phyloP scores from a whole-genome alignment of 345 rosid genomes.

The Gynandropsis gynandra region DNA sequence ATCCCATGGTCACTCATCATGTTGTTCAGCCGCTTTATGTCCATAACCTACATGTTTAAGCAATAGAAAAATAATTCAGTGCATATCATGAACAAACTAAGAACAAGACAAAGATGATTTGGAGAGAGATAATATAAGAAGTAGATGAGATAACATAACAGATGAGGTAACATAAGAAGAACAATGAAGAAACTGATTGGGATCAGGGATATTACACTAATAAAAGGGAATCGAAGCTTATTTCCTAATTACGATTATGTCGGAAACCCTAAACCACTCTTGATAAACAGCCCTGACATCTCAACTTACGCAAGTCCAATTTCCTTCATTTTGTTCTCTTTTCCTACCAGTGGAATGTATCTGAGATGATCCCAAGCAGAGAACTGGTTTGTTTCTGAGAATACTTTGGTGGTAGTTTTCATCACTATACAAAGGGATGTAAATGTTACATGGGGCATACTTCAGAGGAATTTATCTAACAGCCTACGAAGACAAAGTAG shows the following conservation, averaged over 20 bases:
- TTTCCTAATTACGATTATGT: no score
- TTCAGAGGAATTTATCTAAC: no score
- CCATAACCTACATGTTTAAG: constrained; percentile 52
- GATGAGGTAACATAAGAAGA: background rate
- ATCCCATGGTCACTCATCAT: constrained; percentile 91
- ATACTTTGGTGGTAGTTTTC: no score
- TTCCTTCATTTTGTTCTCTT: no score
- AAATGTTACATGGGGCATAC: no score
- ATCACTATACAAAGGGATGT: no score
- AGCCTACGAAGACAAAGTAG: no score
- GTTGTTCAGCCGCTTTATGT: constrained; percentile 72
- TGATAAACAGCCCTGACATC: background rate
- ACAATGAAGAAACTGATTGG: background rate
- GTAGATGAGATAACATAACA: background rate
- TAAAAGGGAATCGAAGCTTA: no score
- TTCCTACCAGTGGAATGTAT: no score
- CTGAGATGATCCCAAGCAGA: no score
- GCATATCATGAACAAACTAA: background rate
- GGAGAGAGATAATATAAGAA: background rate
- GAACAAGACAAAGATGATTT: background rate
- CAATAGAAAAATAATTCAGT: background rate
- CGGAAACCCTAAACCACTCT: background rate
- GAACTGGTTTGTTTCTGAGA: no score
- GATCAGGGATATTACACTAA: no score
- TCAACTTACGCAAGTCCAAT: background rate